Conservation (phyloP, 208 protist genomes). For the Plasmodiophora brassicae region DNA sequence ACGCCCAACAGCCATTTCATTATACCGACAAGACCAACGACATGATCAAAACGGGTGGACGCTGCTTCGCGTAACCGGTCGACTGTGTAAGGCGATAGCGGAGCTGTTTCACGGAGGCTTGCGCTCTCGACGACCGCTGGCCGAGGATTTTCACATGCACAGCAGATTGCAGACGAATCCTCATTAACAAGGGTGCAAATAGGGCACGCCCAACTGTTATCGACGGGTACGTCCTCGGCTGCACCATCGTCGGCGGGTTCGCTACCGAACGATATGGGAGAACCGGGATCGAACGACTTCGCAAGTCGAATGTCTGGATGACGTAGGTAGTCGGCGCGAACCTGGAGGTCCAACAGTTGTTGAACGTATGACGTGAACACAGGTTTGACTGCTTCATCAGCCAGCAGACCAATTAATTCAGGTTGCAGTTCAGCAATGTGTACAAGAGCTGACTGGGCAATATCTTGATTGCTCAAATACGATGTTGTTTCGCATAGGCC, state of each 20-base stretch:
- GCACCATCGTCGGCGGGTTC: not conserved
- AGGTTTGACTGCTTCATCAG: not conserved
- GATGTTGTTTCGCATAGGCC: not conserved
- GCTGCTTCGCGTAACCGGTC: not conserved
- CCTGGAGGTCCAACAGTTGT: not conserved
- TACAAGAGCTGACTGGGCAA: not conserved
- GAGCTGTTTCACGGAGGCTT: not conserved
- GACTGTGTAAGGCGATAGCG: not conserved
- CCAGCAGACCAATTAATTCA: not conserved
- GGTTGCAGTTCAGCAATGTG: not conserved
- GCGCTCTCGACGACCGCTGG: not conserved
- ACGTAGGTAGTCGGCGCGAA: not conserved
- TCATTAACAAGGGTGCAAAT: conserved; percentile 26
- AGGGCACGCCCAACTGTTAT: not conserved
- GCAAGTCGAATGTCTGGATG: not conserved
- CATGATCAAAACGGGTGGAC: not conserved
- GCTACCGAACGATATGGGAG: not conserved
- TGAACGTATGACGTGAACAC: conserved; percentile 8
- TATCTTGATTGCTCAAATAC: not conserved
- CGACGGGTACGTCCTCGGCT: not conserved
- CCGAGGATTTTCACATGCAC: conserved; percentile 14
- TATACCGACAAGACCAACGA: not conserved
- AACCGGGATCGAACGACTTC: not conserved
- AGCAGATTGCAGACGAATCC: not conserved
- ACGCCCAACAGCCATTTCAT: not conserved